Evolutionary conservation across 1,139 yeast species (phyloP).

Genomic region (Keqinozyma sinolaborantium): DNA sequence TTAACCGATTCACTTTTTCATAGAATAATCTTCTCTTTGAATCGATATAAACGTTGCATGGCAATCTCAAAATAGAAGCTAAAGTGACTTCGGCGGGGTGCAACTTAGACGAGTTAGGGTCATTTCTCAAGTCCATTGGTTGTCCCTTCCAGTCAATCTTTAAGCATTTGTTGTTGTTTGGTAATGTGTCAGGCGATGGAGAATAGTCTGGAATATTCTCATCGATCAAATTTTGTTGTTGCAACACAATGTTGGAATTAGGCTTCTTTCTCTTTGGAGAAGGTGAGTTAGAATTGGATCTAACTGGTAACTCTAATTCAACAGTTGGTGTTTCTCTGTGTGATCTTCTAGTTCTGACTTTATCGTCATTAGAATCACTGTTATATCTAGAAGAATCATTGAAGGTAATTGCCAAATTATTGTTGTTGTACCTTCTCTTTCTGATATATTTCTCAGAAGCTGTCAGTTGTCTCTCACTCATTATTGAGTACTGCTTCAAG

Average conservation of each 20-base stretch:
- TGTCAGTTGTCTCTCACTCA: slow-evolving; percentile 17
- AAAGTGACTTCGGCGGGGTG: slow-evolving; percentile 91
- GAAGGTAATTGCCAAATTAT: slow-evolving; percentile 14
- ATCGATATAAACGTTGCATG: slow-evolving; percentile 84
- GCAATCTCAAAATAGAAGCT: slow-evolving; percentile 85
- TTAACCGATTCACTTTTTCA: slow-evolving; percentile 80
- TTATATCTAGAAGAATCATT: slow-evolving; percentile 26
- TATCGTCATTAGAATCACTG: slow-evolving; percentile 33
- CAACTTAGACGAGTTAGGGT: slow-evolving; percentile 66
- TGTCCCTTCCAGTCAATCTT: slow-evolving; percentile 98
- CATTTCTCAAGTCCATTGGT: slow-evolving; percentile 83
- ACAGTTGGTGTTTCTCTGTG: slow-evolving; percentile 9
- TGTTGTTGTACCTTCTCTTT: slow-evolving; percentile 30
- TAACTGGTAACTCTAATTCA: slow-evolving; percentile 9
- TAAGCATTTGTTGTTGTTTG: slow-evolving; percentile 62
- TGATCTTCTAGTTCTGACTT: slow-evolving; percentile 54
- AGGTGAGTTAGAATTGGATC: slow-evolving; percentile 8
- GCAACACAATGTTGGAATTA: slow-evolving; percentile 24
- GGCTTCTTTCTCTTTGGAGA: slow-evolving; percentile 39
- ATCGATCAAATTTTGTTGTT: slow-evolving; percentile 50
- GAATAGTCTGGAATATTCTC: slow-evolving; percentile 69
- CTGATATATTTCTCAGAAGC: slow-evolving; percentile 9
- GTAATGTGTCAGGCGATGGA: slow-evolving; percentile 60
- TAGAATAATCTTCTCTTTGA: slow-evolving; percentile 86
- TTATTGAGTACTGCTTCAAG: slow-evolving; percentile 44